Evolutionary conservation across 108 stramenopile species (phyloP).

Genomic region (Nitzschia putrida): DNA sequence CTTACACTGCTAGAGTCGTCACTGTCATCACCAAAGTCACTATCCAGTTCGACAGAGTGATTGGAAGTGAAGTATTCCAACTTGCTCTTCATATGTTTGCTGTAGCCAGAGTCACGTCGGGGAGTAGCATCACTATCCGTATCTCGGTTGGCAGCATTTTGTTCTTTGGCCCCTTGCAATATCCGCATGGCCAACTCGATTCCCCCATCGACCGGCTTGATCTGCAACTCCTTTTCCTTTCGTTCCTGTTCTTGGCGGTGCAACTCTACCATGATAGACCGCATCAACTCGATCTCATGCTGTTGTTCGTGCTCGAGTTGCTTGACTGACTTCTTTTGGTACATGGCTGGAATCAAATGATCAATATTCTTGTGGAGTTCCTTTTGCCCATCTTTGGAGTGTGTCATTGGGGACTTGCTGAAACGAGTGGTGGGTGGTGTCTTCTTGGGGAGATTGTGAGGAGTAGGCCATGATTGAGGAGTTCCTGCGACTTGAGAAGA

Average conservation of each 20-base stretch:
- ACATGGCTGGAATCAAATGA: slow-evolving; percentile 16
- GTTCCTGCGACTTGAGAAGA: slow-evolving; percentile 6
- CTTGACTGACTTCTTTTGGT: slow-evolving; percentile 7
- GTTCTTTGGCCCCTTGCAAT: background rate
- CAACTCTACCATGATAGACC: slow-evolving; percentile 5
- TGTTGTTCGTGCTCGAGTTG: slow-evolving; percentile 15
- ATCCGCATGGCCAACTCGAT: background rate
- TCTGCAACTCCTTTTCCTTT: background rate
- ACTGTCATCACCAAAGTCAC: background rate
- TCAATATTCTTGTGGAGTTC: slow-evolving; percentile 15
- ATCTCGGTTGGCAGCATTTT: background rate
- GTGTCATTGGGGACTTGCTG: background rate
- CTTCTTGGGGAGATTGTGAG: slow-evolving; percentile 5
- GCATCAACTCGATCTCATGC: slow-evolving; percentile 14
- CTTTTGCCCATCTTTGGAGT: background rate
- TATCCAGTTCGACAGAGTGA: background rate
- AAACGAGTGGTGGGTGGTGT: too few relatives aligned
- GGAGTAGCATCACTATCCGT: background rate
- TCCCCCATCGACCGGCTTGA: background rate
- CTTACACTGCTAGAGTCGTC: slow-evolving; percentile 10
- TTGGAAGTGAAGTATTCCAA: slow-evolving; percentile 9
- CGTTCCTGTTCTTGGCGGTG: background rate
- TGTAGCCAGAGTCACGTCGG: background rate
- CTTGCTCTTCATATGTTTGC: background rate
- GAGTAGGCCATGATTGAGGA: slow-evolving; percentile 7